These are phyloP conservation scores for Pouteria campechiana DNA, from an alignment of 179 eudicot genomes.

Conservation along the genomic window DNA sequence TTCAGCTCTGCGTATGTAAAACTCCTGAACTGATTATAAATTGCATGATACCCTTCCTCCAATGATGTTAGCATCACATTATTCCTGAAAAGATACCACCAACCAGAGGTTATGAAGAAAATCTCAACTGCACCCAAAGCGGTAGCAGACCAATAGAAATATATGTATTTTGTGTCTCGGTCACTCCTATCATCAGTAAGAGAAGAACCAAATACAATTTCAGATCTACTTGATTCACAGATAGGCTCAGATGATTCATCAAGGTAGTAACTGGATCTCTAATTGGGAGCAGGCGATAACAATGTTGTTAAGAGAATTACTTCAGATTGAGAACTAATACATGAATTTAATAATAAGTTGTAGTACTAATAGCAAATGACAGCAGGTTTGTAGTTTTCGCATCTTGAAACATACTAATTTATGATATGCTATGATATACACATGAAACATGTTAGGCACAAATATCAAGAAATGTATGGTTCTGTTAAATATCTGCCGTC, in stretches of 20 bases:
- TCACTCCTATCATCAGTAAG: conserved; percentile 13
- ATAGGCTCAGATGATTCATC: conserved; percentile 4
- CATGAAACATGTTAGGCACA: too few relatives aligned
- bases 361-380: too few relatives aligned
- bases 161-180: conserved; percentile 28
- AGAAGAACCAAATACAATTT: conserved; percentile 7
- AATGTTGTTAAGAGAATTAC: too few relatives aligned
- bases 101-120: conserved; percentile 12
- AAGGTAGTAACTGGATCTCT: too few relatives aligned
- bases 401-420: too few relatives aligned
- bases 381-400: too few relatives aligned
- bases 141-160: conserved; percentile 21
- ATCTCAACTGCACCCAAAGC: conserved; percentile 34
- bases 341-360: too few relatives aligned
- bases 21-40: conserved; percentile 42
- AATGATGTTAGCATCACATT: conserved; percentile 19
- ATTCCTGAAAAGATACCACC: conserved; percentile 29
- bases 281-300: too few relatives aligned
- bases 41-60: conserved; percentile 36
- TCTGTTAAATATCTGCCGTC: too few relatives aligned
- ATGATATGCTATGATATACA: too few relatives aligned
- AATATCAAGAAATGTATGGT: too few relatives aligned
- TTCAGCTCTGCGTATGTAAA: conserved; percentile 40
- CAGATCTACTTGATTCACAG: conserved; percentile 13
- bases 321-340: too few relatives aligned